Evolutionary conservation across 2,329 filamentous ascomycete species (phyloP), one percentile per base, ranked within the genome.

Genomic region (Penicillium vulpinum): DNA sequence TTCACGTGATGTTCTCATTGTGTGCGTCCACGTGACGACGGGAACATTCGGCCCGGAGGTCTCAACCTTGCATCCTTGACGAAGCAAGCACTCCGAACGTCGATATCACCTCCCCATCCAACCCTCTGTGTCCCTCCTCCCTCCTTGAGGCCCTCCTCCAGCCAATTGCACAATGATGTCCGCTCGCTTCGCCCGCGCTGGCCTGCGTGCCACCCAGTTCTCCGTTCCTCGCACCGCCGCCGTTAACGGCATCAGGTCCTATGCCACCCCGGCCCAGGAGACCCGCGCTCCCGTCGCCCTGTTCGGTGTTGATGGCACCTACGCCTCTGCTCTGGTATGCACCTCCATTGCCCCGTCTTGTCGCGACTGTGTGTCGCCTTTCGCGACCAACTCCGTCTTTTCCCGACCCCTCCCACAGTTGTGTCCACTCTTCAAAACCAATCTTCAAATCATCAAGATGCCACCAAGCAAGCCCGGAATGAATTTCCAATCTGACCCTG

Each of bases 291-390:
- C 94, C 68, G 83, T 97, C 75, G 85, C 92, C 71, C 86, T 99
- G 74, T 99, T 91, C 80, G 94, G 94, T 70, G 82, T 99, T 75
- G 94, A 97, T 80, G 94, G 94, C 79, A 97, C 93, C 76, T 99
- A 99, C 82, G 94, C 94, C 77, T 92, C 89, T 81, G 94, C 94
- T 82, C 85, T 99, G 88, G 94, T 99, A 93, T 78, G 91, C 77
- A 46, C 36, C 24, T 50, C 53, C 47, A 50, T 40, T 58, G 49
- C 40, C 21, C 45, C 21, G 18, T 53, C 38, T 29, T 16, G 26
- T 36, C n/a, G 40, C 57, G 40, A 51, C 59, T 28, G 45, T 51
- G 47, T 46, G 4, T 36, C 41, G 47, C 61, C 50, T 56, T 43
- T 48, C 33, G 36, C 60, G 48, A 57, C 45, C 38, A 16, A 0